phyloP scores from a whole-genome alignment of 2,329 filamentous ascomycete species.

The Xylaria sp. region DNA sequence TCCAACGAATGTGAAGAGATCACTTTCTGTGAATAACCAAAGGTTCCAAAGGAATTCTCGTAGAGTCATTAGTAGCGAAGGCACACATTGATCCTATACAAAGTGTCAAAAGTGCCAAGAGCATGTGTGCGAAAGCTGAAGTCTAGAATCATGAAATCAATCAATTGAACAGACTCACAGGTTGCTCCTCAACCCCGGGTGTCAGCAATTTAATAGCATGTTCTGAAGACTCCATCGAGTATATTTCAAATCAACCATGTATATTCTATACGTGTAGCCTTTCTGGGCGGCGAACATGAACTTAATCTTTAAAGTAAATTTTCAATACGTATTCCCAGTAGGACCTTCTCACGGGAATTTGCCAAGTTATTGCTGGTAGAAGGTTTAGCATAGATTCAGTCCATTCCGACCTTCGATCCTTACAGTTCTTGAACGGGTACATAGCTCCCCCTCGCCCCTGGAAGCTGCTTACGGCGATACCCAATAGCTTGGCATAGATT shows the following conservation, averaged over 20 bases:
- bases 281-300: neutral
- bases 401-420: neutral
- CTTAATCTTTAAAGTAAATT: neutral
- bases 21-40: constrained; percentile 18
- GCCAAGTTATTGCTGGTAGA: neutral
- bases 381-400: neutral
- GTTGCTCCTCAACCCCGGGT: neutral
- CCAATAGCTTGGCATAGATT: neutral
- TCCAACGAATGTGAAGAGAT: constrained; percentile 20
- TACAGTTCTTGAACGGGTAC: neutral
- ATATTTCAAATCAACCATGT: neutral
- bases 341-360: neutral
- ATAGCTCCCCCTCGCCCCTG: neutral
- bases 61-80: neutral
- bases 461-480: neutral
- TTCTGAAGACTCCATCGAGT: neutral
- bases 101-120: neutral
- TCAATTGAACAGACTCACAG: neutral
- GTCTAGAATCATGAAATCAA: neutral
- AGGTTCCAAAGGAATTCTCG: neutral
- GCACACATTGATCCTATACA: neutral
- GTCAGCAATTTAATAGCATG: neutral
- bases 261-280: neutral
- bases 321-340: neutral
- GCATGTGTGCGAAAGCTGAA: neutral